Evolutionary conservation across 148 eudicot genomes (phyloP).

Genomic region (Bassia scoparia): DNA sequence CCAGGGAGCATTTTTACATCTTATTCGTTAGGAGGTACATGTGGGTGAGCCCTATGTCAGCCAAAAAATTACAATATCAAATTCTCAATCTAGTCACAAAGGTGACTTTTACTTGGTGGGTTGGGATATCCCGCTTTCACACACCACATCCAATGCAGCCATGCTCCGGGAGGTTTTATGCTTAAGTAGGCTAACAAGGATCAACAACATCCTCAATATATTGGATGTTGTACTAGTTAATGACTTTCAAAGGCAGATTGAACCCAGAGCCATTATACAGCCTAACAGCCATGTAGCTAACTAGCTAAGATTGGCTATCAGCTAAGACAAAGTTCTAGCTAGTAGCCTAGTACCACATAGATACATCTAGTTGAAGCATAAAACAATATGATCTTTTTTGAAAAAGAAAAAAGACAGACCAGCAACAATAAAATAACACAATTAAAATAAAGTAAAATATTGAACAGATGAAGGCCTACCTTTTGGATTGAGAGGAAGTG

Average conservation of each 20-base stretch:
- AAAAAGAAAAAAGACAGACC: slow-evolving; percentile 2
- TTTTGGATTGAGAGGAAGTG: slow-evolving; percentile 77
- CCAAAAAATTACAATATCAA: not conserved
- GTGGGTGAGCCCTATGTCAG: not conserved
- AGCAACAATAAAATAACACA: not conserved
- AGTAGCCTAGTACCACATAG: not conserved
- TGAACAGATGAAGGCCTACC: slow-evolving; percentile 40
- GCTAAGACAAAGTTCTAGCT: not conserved
- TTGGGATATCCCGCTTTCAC: not conserved
- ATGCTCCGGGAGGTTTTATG: not conserved
- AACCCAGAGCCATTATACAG: not conserved
- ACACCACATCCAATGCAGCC: not conserved
- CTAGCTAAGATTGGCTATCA: not conserved
- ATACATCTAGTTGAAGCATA: slow-evolving; percentile 3
- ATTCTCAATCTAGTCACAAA: no score
- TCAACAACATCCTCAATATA: not conserved
- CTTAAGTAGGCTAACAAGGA: not conserved
- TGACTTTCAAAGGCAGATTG: not conserved
- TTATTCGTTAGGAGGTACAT: not conserved
- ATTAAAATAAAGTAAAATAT: not conserved
- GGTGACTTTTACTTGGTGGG: no score
- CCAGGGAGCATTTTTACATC: not conserved
- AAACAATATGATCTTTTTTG: not conserved
- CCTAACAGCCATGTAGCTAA: not conserved
- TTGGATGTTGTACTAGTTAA: not conserved